A percentile compares a stretch with the other conserved stretches of the same genome.
Evolutionary conservation across 148 eudicot genomes (phyloP).

Genomic region (Drosera capensis): DNA sequence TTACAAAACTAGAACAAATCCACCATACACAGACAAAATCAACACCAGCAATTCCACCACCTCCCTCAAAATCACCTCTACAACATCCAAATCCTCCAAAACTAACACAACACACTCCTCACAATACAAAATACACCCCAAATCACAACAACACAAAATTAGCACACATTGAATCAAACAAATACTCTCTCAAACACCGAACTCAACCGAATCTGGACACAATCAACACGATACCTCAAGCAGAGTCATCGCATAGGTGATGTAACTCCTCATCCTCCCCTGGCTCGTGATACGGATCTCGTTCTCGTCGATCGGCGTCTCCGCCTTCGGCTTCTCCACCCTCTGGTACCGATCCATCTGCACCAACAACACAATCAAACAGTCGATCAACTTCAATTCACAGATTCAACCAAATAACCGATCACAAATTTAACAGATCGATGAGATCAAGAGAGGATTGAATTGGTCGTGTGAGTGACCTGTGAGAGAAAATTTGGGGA

Average conservation of each 20-base stretch:
- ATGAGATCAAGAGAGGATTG: neutral
- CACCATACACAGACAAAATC: too few species aligned
- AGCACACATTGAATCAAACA: neutral
- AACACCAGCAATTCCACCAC: too few species aligned
- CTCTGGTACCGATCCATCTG: constrained; percentile 87
- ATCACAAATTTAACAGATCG: constrained; percentile 4
- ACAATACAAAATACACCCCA: too few species aligned
- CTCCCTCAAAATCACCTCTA: too few species aligned
- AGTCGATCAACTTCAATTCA: too few species aligned
- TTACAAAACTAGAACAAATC: too few species aligned
- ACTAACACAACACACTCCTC: too few species aligned
- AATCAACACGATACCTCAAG: constrained; percentile 41
- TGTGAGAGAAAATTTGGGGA: too few species aligned
- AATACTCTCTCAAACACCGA: neutral
- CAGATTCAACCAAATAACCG: constrained; percentile 2
- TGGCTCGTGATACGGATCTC: constrained; percentile 98
- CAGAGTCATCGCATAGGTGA: constrained; percentile 81
- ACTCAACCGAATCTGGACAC: neutral
- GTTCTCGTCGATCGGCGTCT: constrained; percentile 83
- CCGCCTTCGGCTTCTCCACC: constrained; percentile 91
- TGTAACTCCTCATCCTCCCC: constrained; percentile 89
- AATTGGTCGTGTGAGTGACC: too few species aligned
- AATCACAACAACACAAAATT: too few species aligned
- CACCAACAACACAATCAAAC: constrained; percentile 1
- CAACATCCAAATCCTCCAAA: too few species aligned